phyloP scores from a whole-genome alignment of 139 green algal species.

The Haematococcus sp. region DNA sequence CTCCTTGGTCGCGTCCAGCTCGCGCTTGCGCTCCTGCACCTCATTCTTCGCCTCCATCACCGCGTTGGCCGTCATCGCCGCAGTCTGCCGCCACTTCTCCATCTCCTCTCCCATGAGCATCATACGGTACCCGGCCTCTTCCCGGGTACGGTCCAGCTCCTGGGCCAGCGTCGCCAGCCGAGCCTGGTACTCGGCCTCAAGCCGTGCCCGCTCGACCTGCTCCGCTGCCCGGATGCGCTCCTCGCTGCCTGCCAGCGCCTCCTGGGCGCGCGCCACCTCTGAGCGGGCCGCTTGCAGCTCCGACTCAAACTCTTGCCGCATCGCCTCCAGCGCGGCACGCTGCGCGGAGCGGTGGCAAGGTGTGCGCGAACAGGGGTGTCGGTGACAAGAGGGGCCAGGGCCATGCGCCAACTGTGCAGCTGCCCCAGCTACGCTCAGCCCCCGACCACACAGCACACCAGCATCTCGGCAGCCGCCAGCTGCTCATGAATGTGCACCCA shows the following conservation, averaged over 20 bases:
- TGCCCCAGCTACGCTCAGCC: too few relatives aligned
- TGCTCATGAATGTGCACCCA: too few relatives aligned
- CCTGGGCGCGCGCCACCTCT: conserved; percentile 65
- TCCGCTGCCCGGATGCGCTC: conserved; percentile 54
- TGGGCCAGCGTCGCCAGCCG: conserved; percentile 33
- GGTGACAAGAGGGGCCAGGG: too few relatives aligned
- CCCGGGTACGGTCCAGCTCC: conserved; percentile 35
- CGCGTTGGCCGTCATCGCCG: conserved; percentile 50
- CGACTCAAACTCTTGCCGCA: conserved; percentile 64
- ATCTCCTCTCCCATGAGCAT: conserved; percentile 38
- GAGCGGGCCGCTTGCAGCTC: conserved; percentile 57
- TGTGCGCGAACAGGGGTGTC: not conserved
- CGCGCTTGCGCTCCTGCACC: conserved; percentile 66
- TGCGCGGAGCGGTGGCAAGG: conserved; percentile 32
- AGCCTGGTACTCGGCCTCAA: conserved; percentile 59
- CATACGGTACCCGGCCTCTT: conserved; percentile 26
- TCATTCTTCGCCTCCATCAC: conserved; percentile 68
- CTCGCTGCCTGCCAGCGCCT: conserved; percentile 55
- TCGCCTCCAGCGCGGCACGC: conserved; percentile 55
- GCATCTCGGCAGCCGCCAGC: too few relatives aligned
- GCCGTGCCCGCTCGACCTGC: conserved; percentile 38
- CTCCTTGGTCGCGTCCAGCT: conserved; percentile 71
- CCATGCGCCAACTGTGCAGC: too few relatives aligned
- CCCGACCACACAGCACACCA: too few relatives aligned
- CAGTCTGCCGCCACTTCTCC: conserved; percentile 67